These are phyloP conservation scores for Microbotryum saponariae DNA, from an alignment of 1,284 basidiomycete genomes.

Conservation along the genomic window DNA sequence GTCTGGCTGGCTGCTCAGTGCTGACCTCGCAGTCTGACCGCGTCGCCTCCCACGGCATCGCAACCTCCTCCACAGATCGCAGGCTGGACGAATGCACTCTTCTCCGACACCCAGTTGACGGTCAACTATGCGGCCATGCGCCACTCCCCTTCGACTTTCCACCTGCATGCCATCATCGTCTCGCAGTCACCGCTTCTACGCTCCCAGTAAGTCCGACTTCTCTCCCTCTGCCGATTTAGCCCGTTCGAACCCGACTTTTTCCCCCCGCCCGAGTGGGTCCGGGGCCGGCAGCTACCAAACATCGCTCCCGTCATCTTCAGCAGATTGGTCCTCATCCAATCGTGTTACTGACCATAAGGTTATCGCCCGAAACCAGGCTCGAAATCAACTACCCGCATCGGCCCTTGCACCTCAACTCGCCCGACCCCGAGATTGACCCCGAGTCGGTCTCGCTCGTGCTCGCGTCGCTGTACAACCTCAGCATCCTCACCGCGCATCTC, in stretches of 20 bases:
- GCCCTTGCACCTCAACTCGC: constrained; percentile 4
- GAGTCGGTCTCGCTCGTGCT: constrained; percentile 10
- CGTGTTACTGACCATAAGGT: neutral
- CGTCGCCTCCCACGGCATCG: neutral
- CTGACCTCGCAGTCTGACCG: neutral
- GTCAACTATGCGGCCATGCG: constrained; percentile 1
- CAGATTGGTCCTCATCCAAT: neutral
- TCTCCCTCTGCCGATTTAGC: too few relatives aligned
- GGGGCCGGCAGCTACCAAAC: too few relatives aligned
- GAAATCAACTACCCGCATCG: neutral
- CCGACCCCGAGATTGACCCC: constrained; percentile 8
- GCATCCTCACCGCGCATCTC: constrained; percentile 9
- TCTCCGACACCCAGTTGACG: constrained; percentile 8
- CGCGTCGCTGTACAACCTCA: constrained; percentile 22
- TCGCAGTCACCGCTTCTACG: constrained; percentile 13
- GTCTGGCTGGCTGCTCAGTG: neutral
- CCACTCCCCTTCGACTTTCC: neutral
- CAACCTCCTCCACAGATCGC: constrained; percentile 1
- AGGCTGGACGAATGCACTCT: constrained; percentile 4
- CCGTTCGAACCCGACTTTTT: too few relatives aligned
- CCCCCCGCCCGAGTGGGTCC: too few relatives aligned
- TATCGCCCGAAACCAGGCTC: too few relatives aligned
- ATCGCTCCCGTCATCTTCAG: too few relatives aligned
- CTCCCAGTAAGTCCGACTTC: neutral
- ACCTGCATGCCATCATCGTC: constrained; percentile 16